Percentiles rank a stretch among this genome's conserved stretches.
Conservation (phyloP, 2,329 filamentous ascomycete genomes). For the Esteya vermicola region DNA sequence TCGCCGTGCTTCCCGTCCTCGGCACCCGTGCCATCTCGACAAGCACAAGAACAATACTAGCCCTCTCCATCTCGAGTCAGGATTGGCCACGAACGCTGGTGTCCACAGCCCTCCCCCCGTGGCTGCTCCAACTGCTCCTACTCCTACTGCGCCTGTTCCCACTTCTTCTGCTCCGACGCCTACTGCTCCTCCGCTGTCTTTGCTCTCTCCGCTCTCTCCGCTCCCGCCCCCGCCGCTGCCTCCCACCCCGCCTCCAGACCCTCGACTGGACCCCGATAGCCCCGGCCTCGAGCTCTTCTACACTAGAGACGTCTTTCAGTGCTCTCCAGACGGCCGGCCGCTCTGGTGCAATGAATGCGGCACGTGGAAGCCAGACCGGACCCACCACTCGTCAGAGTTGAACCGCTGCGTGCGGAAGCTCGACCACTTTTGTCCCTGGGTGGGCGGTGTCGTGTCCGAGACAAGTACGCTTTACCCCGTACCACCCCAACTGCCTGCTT, state of each 20-base stretch:
- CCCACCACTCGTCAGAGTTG: slow-evolving; percentile 75
- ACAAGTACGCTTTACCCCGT: slow-evolving; percentile 52
- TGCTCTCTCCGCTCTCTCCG: not conserved
- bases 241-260: slow-evolving; percentile 10
- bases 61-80: too few species aligned
- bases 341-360: slow-evolving; percentile 74
- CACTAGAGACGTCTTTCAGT: slow-evolving; percentile 69
- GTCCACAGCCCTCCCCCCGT: too few species aligned
- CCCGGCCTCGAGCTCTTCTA: slow-evolving; percentile 65
- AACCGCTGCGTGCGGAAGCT: slow-evolving; percentile 74
- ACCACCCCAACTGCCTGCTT: too few species aligned
- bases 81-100: too few species aligned
- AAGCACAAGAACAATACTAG: slow-evolving; percentile 2
- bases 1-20: too few species aligned
- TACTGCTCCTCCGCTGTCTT: not conserved
- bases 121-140: too few species aligned
- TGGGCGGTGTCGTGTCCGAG: slow-evolving; percentile 84
- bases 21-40: too few species aligned
- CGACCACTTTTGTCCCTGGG: slow-evolving; percentile 95
- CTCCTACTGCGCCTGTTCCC: too few species aligned
- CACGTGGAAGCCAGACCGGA: slow-evolving; percentile 77
- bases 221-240: not conserved
- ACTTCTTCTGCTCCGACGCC: too few species aligned
- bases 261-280: slow-evolving; percentile 40
- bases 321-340: slow-evolving; percentile 69